These are phyloP conservation scores for Picea abies DNA, from an alignment of 83 land plant species.

Conservation along the genomic window DNA sequence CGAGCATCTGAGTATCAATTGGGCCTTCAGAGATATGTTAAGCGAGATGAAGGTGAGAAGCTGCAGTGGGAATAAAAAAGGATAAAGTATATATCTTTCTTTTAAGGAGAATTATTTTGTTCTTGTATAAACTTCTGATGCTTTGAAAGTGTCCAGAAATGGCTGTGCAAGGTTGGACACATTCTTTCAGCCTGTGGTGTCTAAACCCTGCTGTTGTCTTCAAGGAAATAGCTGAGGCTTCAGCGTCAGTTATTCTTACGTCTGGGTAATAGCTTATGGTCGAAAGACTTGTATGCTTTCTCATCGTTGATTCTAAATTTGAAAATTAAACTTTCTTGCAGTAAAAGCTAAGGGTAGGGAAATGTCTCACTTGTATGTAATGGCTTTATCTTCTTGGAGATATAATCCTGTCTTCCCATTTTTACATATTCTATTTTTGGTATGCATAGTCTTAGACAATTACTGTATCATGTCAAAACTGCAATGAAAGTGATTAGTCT, in stretches of 20 bases:
- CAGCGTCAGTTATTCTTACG: constrained; percentile 81
- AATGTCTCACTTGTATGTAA: not conserved
- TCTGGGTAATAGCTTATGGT: constrained; percentile 69
- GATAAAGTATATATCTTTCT: not conserved
- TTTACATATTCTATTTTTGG: not conserved
- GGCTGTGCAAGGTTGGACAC: constrained; percentile 51
- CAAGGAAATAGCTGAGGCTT: constrained; percentile 69
- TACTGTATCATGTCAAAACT: not conserved
- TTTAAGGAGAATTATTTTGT: not conserved
- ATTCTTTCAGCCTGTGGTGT: constrained; percentile 82
- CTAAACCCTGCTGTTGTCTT: constrained; percentile 96
- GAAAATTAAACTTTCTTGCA: not conserved
- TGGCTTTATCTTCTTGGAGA: not conserved
- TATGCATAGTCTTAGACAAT: not conserved
- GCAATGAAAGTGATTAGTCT: not conserved
- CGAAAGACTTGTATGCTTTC: not conserved
- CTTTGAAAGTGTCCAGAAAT: constrained; percentile 37
- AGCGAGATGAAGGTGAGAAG: constrained; percentile 71
- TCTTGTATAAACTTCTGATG: not conserved
- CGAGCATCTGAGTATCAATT: constrained; percentile 78
- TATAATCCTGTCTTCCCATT: not conserved
- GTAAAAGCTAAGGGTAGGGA: not conserved
- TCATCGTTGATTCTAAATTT: not conserved
- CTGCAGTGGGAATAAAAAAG: not conserved
- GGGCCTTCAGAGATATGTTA: constrained; percentile 68